These are phyloP conservation scores for Aspergillus sojae DNA, from an alignment of 2,329 filamentous ascomycete species.

Conservation along the genomic window DNA sequence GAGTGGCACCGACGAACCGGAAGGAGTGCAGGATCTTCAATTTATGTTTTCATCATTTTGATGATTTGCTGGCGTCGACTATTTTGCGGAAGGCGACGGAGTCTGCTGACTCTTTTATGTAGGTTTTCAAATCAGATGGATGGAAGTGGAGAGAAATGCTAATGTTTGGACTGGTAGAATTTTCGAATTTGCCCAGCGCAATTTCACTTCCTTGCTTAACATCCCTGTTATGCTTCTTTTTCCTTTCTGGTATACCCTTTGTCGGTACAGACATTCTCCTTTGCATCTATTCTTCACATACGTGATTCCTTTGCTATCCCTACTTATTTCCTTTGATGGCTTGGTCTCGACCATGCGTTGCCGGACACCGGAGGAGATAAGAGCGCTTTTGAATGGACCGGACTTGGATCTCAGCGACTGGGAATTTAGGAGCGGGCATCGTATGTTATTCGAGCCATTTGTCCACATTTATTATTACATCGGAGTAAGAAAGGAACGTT, in stretches of 20 bases:
- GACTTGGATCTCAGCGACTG: conserved; percentile 17
- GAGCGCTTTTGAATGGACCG: conserved; percentile 54
- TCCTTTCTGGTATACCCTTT: conserved; percentile 28
- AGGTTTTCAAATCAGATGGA: background rate
- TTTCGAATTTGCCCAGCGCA: conserved; percentile 18
- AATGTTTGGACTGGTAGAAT: conserved; percentile 8
- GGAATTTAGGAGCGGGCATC: conserved; percentile 25
- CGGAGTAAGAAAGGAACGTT: conserved; percentile 11
- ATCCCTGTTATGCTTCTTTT: conserved; percentile 34
- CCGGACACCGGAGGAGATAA: conserved; percentile 66
- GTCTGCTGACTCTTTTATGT: conserved; percentile 30
- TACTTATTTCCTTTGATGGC: conserved; percentile 70
- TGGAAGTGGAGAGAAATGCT: too few relatives aligned
- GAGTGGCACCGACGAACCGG: conserved; percentile 51
- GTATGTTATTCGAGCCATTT: conserved; percentile 22
- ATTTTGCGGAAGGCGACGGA: conserved; percentile 59
- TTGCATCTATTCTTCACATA: conserved; percentile 68
- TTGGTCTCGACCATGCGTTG: conserved; percentile 68
- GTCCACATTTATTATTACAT: conserved; percentile 23
- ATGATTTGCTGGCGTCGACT: conserved; percentile 61
- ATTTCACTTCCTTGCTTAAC: conserved; percentile 21
- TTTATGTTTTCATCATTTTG: conserved; percentile 77
- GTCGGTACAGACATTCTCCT: conserved; percentile 50
- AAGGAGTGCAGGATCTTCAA: conserved; percentile 71
- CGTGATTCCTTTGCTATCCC: conserved; percentile 66